Conservation (phyloP, 306 rosid species). For the Echinosophora koreensis region DNA sequence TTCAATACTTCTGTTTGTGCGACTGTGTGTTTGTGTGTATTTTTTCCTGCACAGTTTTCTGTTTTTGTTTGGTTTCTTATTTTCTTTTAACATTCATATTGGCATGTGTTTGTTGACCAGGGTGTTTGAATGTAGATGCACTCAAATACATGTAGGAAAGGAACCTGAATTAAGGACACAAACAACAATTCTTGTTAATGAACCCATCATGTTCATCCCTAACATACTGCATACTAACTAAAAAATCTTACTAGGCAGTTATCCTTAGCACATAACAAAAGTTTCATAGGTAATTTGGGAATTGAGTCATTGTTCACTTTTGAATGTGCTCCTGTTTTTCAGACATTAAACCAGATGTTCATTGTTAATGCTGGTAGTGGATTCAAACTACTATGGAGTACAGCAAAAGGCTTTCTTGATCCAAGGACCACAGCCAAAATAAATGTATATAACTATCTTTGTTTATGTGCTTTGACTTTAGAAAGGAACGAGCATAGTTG, state of each 20-base stretch:
- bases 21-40: neutral
- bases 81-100: constrained; percentile 11
- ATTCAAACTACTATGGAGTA: constrained; percentile 86
- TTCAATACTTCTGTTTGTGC: neutral
- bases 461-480: constrained; percentile 42
- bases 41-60: no score
- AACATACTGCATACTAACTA: constrained; percentile 6
- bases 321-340: constrained; percentile 56
- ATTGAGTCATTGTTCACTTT: constrained; percentile 38
- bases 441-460: constrained; percentile 60
- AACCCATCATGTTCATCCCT: constrained; percentile 3
- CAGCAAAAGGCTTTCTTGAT: constrained; percentile 92
- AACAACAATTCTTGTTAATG: neutral
- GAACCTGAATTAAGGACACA: constrained; percentile 40
- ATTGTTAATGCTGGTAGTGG: constrained; percentile 96
- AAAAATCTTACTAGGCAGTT: constrained; percentile 21
- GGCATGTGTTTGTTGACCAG: neutral
- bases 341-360: constrained; percentile 97
- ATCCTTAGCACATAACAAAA: neutral
- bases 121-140: constrained; percentile 32
- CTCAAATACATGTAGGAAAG: constrained; percentile 23
- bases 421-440: constrained; percentile 95
- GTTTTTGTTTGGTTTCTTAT: constrained; percentile 34
- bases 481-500: constrained; percentile 39
- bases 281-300: constrained; percentile 28